Evolutionary conservation across 306 rosid genomes (phyloP), one percentile per base, ranked within the genome.

Genomic region (Echinosophora koreensis): DNA sequence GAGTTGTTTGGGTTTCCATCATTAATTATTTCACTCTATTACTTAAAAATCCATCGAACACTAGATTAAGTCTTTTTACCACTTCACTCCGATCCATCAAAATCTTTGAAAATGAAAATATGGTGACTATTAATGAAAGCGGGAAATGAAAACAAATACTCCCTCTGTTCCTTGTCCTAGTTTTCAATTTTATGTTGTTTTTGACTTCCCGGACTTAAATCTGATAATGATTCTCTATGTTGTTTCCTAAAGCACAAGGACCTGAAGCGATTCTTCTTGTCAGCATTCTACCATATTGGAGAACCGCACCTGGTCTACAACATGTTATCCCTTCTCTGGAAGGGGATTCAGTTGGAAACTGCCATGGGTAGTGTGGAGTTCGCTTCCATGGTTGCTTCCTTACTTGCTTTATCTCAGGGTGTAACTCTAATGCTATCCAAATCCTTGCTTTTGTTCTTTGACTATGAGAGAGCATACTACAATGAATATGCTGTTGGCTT

Each of bases 291-390:
- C 84, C 98, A 95, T 57, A 37, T 83, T 44, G 92, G 88, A 1
- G 98, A 95, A 28, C 71, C 97, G 52, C 98, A 95, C 82, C 84
- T 95, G 12, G 90, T 87, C 28, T 95, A 89, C 87, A 95, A 95
- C 81, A 95, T 95, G 98, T 15, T 90, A 17, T 95, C 97, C 2
- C 97, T 95, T 58, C 83, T 95, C 34, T 95, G 98, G 98, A 95
- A 92, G 69, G 98, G 98, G 35, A 84, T 89, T 61, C 92, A 86
- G 14, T 77, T 95, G 55, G 98, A 95, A 72, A 73, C 63, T 2
- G 77, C 97, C 2, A 88, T 92, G 93, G 91, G 94, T 32, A 90
- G 96, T 52, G 4, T 60, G 0, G 72, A 89, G 32, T 95, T 85
- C 51, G 89, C 96, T 16, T 88, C 97, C 28, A 90, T 89, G 93